Evolutionary conservation across 306 rosid species (phyloP).

Genomic region (Casuarina glauca): DNA sequence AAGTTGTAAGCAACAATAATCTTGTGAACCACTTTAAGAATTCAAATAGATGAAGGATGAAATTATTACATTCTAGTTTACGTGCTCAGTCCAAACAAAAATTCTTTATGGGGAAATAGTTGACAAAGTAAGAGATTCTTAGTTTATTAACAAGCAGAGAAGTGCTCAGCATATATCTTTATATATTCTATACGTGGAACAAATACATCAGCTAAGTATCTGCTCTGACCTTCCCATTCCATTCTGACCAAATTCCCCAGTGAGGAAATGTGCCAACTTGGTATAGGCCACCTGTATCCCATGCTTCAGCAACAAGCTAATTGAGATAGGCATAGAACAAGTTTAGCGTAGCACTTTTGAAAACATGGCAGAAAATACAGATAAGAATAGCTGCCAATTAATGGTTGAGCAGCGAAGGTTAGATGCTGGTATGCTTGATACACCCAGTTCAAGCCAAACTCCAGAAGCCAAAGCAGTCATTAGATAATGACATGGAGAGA

Average conservation of each 20-base stretch:
- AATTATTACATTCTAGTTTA: not conserved
- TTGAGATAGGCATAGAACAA: conserved; percentile 32
- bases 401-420: not conserved
- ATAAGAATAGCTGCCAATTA: conserved; percentile 21
- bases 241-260: conserved; percentile 98
- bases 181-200: not conserved
- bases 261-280: conserved; percentile 97
- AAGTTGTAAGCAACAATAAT: not conserved
- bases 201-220: conserved; percentile 22
- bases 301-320: conserved; percentile 97
- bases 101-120: not conserved
- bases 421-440: not conserved
- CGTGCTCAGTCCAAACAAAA: not conserved
- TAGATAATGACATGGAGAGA: not conserved
- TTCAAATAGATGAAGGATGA: conserved; percentile 2
- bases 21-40: not conserved
- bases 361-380: not conserved
- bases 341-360: conserved; percentile 2
- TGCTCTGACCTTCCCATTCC: conserved; percentile 95
- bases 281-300: conserved; percentile 97
- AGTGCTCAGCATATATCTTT: not conserved
- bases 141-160: not conserved
- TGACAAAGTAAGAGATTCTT: not conserved
- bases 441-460: not conserved
- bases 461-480: not conserved